Evolutionary conservation across 75 land plant species (phyloP).

Genomic region (Gnetum montanum): DNA sequence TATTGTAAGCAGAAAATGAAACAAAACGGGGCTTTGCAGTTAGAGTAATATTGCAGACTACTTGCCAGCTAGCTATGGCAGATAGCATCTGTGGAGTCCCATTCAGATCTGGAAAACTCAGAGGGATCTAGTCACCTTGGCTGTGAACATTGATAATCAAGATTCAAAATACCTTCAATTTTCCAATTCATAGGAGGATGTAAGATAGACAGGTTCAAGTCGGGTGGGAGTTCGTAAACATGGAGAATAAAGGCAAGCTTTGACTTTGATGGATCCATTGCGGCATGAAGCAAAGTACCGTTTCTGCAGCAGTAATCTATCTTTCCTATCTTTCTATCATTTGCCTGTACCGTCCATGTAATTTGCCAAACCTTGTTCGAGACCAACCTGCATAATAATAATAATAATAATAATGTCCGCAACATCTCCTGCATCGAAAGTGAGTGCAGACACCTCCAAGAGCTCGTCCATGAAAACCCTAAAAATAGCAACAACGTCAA

Average conservation of each 20-base stretch:
- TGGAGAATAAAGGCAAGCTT: slow-evolving; percentile 51
- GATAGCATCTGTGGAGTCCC: slow-evolving; percentile 26
- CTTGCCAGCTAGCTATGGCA: slow-evolving; percentile 79
- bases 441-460: background rate
- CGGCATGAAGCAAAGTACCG: slow-evolving; percentile 45
- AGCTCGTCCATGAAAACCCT: background rate
- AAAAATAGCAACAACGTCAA: background rate
- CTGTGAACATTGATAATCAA: slow-evolving; percentile 53
- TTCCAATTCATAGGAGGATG: slow-evolving; percentile 64
- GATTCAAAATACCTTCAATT: slow-evolving; percentile 40
- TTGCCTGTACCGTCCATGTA: slow-evolving; percentile 55
- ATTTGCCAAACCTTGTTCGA: slow-evolving; percentile 25
- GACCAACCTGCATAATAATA: slow-evolving; percentile 13
- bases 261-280: slow-evolving; percentile 41
- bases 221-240: slow-evolving; percentile 77
- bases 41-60: slow-evolving; percentile 63
- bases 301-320: slow-evolving; percentile 67
- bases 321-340: slow-evolving; percentile 35
- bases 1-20: slow-evolving; percentile 48
- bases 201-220: slow-evolving; percentile 40
- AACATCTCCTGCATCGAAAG: slow-evolving; percentile 15
- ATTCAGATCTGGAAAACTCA: slow-evolving; percentile 59
- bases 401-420: too few species aligned
- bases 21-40: slow-evolving; percentile 25
- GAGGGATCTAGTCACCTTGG: slow-evolving; percentile 59